Percentiles rank a stretch among this genome's conserved stretches.
These are phyloP conservation scores for Globisporangium emineosum DNA, from an alignment of 352 stramenopile genomes.

Conservation along the genomic window DNA sequence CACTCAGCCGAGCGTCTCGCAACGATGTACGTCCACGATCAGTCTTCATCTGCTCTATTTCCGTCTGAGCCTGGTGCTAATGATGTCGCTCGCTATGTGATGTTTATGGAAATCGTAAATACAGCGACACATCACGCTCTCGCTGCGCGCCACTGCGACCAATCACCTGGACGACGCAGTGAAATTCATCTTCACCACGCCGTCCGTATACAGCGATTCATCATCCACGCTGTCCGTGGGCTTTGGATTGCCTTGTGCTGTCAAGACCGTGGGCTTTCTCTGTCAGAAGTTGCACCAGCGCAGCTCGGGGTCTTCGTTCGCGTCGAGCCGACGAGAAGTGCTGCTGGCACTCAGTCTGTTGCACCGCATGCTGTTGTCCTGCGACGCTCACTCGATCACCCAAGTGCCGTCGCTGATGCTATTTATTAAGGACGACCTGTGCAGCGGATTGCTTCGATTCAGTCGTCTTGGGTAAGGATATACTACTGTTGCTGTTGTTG, in stretches of 20 bases:
- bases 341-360: conserved; percentile 71
- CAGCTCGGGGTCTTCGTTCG: conserved; percentile 21
- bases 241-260: conserved; percentile 72
- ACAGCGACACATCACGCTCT: conserved; percentile 59
- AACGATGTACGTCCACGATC: conserved; percentile 44
- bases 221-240: conserved; percentile 11
- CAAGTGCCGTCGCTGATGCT: conserved; percentile 66
- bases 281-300: conserved; percentile 73
- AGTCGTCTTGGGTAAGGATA: conserved; percentile 55
- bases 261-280: conserved; percentile 79
- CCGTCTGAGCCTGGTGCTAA: neutral
- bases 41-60: neutral
- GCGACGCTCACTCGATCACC: conserved; percentile 45
- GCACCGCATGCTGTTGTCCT: conserved; percentile 47
- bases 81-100: conserved; percentile 1
- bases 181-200: conserved; percentile 59
- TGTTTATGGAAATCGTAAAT: neutral
- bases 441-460: conserved; percentile 67
- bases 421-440: conserved; percentile 85
- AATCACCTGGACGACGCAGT: conserved; percentile 63
- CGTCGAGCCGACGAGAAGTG: conserved; percentile 51
- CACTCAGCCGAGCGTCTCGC: conserved; percentile 80
- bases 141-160: conserved; percentile 60
- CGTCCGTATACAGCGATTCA: conserved; percentile 43
- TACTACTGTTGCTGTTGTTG: neutral